Evolutionary conservation across 192 early-diverging fungal species (phyloP).

Genomic region (Coemansia sp.): DNA sequence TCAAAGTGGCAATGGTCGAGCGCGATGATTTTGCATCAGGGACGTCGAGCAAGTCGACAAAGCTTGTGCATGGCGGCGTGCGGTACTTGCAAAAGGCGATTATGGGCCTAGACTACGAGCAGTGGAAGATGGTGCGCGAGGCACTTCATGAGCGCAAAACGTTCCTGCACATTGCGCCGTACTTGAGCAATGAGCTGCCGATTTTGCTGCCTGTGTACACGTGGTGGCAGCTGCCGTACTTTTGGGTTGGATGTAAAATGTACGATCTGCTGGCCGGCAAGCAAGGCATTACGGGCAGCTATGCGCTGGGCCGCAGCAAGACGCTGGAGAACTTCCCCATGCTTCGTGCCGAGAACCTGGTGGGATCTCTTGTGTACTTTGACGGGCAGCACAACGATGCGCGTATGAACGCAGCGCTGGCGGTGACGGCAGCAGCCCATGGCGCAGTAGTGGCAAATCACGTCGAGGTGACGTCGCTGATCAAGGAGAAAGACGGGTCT

Average conservation of each 20-base stretch:
- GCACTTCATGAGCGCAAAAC: slow-evolving; percentile 92
- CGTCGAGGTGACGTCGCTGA: slow-evolving; percentile 77
- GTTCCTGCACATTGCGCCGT: slow-evolving; percentile 95
- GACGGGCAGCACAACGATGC: slow-evolving; percentile 98
- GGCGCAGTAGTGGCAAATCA: slow-evolving; percentile 94
- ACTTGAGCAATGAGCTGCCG: slow-evolving; percentile 86
- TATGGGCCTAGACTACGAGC: slow-evolving; percentile 90
- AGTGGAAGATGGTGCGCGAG: slow-evolving; percentile 93
- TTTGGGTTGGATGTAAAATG: slow-evolving; percentile 89
- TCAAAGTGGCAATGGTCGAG: slow-evolving; percentile 92
- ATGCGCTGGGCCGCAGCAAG: slow-evolving; percentile 79
- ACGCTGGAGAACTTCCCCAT: slow-evolving; percentile 95
- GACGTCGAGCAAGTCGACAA: slow-evolving; percentile 88
- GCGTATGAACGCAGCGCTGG: slow-evolving; percentile 93
- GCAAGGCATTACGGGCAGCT: slow-evolving; percentile 75
- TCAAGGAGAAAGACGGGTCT: slow-evolving; percentile 59
- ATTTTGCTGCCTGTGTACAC: slow-evolving; percentile 94
- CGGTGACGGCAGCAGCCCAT: slow-evolving; percentile 83
- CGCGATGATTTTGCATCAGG: slow-evolving; percentile 93
- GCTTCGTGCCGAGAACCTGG: slow-evolving; percentile 82
- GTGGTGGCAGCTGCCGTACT: slow-evolving; percentile 98
- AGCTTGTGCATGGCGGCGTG: slow-evolving; percentile 96
- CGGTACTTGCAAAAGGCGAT: slow-evolving; percentile 97
- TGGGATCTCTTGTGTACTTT: slow-evolving; percentile 95
- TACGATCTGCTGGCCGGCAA: slow-evolving; percentile 88